Conservation (phyloP, 2,329 filamentous ascomycete genomes). For the Ophiocordyceps polyrhachis-furcata region DNA sequence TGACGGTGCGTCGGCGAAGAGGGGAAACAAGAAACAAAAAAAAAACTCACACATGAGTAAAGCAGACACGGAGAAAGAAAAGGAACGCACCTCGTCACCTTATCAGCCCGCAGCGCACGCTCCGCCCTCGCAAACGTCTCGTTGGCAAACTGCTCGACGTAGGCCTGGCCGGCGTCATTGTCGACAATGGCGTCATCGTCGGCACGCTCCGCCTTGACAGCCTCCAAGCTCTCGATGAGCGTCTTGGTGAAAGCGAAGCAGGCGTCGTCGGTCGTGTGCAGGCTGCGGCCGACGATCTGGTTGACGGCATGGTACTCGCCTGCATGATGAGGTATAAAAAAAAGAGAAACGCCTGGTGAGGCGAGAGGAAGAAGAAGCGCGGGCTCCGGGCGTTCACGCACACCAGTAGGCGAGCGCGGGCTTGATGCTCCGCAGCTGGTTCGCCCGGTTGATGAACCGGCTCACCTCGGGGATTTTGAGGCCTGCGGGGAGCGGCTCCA, state of each 20-base stretch:
- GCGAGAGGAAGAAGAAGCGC: not conserved
- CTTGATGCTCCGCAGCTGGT: constrained; percentile 67
- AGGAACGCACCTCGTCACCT: constrained; percentile 49
- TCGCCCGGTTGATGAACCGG: constrained; percentile 66
- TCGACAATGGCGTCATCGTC: constrained; percentile 72
- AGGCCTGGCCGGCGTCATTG: constrained; percentile 71
- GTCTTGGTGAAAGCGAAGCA: constrained; percentile 62
- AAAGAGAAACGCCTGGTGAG: not conserved
- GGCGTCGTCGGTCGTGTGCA: constrained; percentile 65
- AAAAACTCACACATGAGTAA: not conserved
- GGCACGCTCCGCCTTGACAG: constrained; percentile 38
- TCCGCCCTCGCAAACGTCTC: constrained; percentile 78
- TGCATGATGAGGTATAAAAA: constrained; percentile 13
- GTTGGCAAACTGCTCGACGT: constrained; percentile 83
- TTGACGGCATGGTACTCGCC: constrained; percentile 87
- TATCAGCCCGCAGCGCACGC: constrained; percentile 62
- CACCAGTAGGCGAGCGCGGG: constrained; percentile 93
- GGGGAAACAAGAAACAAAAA: too few species aligned
- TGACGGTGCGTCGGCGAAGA: not conserved
- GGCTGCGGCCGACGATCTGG: constrained; percentile 63
- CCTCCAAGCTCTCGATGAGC: constrained; percentile 81
- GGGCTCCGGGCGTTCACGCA: constrained; percentile 27
- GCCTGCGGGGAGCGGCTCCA: constrained; percentile 23
- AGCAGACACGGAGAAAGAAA: constrained; percentile 1
- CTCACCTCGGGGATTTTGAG: constrained; percentile 68